Evolutionary conservation across 2,329 filamentous ascomycete genomes (phyloP).

Genomic region (Cladophialophora chaetospira): DNA sequence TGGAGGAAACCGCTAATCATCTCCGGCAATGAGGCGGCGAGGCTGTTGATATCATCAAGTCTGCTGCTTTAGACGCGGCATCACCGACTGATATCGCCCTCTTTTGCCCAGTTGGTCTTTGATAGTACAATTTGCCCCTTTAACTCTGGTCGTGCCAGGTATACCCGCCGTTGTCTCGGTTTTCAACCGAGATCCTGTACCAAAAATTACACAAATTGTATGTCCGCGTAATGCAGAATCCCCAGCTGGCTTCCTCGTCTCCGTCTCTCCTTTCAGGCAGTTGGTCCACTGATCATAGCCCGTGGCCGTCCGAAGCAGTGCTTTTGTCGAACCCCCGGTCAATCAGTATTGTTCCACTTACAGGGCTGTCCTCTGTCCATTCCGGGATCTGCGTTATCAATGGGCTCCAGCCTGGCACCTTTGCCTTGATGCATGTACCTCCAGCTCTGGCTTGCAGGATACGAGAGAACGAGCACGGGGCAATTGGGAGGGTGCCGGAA

Average conservation of each 20-base stretch:
- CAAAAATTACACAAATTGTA: background rate
- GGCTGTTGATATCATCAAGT: background rate
- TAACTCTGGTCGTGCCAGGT: background rate
- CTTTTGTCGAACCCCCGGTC: background rate
- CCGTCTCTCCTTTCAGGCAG: background rate
- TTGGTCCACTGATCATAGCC: background rate
- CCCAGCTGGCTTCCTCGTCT: background rate
- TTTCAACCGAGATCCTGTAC: background rate
- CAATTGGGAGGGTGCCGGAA: background rate
- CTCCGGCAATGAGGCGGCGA: background rate
- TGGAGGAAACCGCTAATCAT: background rate
- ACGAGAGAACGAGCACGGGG: background rate
- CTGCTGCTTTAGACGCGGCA: background rate
- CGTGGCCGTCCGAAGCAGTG: background rate
- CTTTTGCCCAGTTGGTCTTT: background rate
- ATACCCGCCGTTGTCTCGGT: background rate
- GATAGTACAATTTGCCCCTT: background rate
- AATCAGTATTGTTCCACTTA: background rate
- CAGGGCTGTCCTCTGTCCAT: background rate
- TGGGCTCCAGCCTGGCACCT: background rate
- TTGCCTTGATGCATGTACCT: background rate
- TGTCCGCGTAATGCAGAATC: background rate
- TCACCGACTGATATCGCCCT: background rate
- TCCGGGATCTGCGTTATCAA: background rate
- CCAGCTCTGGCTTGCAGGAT: background rate